Conservation (phyloP, 1,284 basidiomycete genomes). For the Cutaneotrichosporon sp. region DNA sequence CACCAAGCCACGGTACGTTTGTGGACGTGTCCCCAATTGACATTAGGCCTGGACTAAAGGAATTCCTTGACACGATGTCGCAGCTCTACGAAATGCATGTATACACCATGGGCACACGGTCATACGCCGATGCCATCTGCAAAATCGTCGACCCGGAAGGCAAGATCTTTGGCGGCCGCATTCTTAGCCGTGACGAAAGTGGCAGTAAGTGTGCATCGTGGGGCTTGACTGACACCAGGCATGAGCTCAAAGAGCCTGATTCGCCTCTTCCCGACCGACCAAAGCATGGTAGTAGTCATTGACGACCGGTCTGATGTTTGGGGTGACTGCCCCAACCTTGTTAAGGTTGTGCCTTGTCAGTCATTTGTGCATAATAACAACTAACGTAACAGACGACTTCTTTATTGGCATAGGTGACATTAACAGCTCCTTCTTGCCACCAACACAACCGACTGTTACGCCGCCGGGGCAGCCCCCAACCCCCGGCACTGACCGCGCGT, state of each 20-base stretch:
- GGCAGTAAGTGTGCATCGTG: conserved; percentile 55
- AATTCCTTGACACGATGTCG: conserved; percentile 68
- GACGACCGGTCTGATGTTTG: conserved; percentile 97
- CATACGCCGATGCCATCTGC: conserved; percentile 94
- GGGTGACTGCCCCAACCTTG: conserved; percentile 83
- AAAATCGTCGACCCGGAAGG: conserved; percentile 85
- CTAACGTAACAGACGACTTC: conserved; percentile 68
- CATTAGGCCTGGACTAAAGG: conserved; percentile 72
- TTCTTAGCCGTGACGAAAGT: conserved; percentile 90
- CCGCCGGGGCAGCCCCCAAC: conserved; percentile 1
- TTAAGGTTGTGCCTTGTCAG: conserved; percentile 91
- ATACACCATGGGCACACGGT: conserved; percentile 97
- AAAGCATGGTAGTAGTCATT: conserved; percentile 98
- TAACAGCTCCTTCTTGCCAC: conserved; percentile 76
- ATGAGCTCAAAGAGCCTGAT: conserved; percentile 71
- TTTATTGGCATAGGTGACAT: conserved; percentile 99
- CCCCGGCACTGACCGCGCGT: background rate
- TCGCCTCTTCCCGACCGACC: conserved; percentile 89
- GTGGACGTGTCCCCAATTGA: background rate
- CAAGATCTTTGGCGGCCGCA: conserved; percentile 75
- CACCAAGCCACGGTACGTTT: conserved; percentile 80
- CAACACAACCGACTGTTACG: conserved; percentile 14
- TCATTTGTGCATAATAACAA: conserved; percentile 40
- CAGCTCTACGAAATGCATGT: conserved; percentile 95
- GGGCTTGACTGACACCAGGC: conserved; percentile 18